Evolutionary conservation across 306 rosid species (phyloP).

Genomic region (Glycyrrhiza uralensis): DNA sequence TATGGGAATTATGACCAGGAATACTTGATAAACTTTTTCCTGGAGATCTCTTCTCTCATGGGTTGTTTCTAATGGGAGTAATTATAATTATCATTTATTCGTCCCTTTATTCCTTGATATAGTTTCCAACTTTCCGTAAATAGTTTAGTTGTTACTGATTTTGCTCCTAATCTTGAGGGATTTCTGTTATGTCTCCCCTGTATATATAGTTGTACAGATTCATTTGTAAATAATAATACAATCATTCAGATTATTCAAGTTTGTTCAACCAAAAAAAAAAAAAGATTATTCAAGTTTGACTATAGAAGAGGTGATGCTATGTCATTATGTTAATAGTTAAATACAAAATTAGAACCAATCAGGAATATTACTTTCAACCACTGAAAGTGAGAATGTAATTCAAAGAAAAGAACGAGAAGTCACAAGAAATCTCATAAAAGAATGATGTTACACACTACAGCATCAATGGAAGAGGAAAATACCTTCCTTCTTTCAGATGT

Average conservation of each 20-base stretch:
- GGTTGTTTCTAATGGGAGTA: neutral
- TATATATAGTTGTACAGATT: neutral
- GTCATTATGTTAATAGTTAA: neutral
- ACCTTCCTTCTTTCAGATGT: constrained; percentile 97
- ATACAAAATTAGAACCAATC: constrained; percentile 8
- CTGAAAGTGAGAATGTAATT: neutral
- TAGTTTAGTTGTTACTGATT: neutral
- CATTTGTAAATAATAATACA: neutral
- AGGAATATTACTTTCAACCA: constrained; percentile 7
- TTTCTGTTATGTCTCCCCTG: neutral
- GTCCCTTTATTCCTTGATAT: neutral
- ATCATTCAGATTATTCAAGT: neutral
- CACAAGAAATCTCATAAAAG: neutral
- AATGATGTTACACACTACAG: neutral
- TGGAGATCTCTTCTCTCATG: neutral
- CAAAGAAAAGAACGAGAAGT: neutral
- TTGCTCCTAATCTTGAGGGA: neutral
- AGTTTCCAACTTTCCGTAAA: neutral
- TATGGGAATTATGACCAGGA: neutral
- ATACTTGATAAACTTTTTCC: neutral
- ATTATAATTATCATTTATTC: neutral
- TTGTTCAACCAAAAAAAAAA: too few species aligned
- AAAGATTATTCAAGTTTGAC: neutral
- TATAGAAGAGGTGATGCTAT: neutral
- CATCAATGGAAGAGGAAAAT: constrained; percentile 26